Evolutionary conservation across 768 basidiomycete genomes (phyloP).

Genomic region (Pleurotus citrinopileatus): DNA sequence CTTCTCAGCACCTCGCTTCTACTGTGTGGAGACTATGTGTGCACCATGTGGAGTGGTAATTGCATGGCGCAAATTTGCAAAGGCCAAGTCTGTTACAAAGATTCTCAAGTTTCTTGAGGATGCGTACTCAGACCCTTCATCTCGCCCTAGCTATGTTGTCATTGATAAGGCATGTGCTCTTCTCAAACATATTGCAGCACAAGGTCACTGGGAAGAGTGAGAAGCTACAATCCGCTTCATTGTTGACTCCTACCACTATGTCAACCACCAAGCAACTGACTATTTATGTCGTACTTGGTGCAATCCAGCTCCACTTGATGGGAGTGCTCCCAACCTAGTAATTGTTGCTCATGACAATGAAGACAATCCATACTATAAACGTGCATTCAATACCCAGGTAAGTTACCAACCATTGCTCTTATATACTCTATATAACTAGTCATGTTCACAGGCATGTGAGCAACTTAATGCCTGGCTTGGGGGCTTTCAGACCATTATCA

Average conservation of each 20-base stretch:
- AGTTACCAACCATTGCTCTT: conserved; percentile 5
- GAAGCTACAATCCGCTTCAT: conserved; percentile 17
- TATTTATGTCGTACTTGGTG: conserved; percentile 25
- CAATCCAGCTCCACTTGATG: conserved; percentile 28
- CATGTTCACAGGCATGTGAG: conserved; percentile 29
- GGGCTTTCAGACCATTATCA: conserved; percentile 10
- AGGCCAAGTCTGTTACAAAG: conserved; percentile 22
- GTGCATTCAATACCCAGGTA: conserved; percentile 26
- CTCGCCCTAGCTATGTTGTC: conserved; percentile 20
- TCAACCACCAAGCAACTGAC: conserved; percentile 24
- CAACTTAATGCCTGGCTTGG: conserved; percentile 17
- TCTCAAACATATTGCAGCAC: conserved; percentile 8
- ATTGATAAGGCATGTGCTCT: conserved; percentile 25
- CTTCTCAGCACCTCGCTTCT: conserved; percentile 18
- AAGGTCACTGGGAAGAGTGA: conserved; percentile 13
- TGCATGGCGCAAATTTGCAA: conserved; percentile 27
- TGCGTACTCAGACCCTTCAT: conserved; percentile 18
- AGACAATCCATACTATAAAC: conserved; percentile 18
- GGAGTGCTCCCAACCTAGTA: conserved; percentile 26
- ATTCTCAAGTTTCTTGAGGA: conserved; percentile 18
- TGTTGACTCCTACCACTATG: conserved; percentile 23
- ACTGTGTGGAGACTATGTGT: conserved; percentile 12
- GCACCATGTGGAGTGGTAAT: conserved; percentile 22
- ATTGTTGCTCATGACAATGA: conserved; percentile 17
- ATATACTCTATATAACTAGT: too few relatives aligned